These are phyloP conservation scores for Leishmania guyanensis DNA, from an alignment of 208 protist genomes.

Conservation along the genomic window DNA sequence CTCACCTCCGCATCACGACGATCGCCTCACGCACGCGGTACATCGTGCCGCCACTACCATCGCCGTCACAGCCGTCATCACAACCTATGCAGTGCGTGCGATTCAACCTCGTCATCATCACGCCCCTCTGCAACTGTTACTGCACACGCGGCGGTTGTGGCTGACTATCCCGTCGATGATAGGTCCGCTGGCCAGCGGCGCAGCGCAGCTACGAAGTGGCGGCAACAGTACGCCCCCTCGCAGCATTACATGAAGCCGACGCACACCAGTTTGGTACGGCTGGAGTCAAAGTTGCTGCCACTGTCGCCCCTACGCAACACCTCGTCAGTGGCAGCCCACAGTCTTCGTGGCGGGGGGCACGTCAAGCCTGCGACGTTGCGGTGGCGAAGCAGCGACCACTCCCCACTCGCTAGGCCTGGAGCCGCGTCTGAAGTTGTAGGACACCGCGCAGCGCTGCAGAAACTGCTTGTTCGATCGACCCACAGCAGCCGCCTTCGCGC, in stretches of 20 bases:
- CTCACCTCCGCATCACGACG: neutral
- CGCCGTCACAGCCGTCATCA: slow-evolving; percentile 1
- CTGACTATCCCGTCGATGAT: neutral
- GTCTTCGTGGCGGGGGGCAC: neutral
- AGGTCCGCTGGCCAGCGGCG: neutral
- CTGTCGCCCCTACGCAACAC: slow-evolving; percentile 1
- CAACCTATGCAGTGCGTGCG: neutral
- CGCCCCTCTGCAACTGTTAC: neutral
- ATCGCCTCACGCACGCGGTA: neutral
- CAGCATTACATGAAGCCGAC: slow-evolving; percentile 35
- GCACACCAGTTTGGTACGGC: slow-evolving; percentile 30
- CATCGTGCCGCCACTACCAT: neutral
- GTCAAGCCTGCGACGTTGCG: neutral
- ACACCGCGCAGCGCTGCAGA: neutral
- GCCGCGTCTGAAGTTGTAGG: neutral
- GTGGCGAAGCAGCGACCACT: neutral
- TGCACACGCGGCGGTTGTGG: neutral
- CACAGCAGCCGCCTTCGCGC: slow-evolving; percentile 30
- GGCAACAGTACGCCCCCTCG: slow-evolving; percentile 8
- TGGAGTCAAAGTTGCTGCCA: slow-evolving; percentile 1
- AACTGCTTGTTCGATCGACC: slow-evolving; percentile 20
- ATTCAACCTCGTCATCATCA: neutral
- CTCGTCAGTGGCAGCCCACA: neutral
- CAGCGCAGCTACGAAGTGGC: neutral
- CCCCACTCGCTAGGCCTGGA: neutral